Evolutionary conservation across 768 basidiomycete species (phyloP), one percentile per base, ranked within the genome.

Genomic region (button mushroom (Agaricus bisporus)): DNA sequence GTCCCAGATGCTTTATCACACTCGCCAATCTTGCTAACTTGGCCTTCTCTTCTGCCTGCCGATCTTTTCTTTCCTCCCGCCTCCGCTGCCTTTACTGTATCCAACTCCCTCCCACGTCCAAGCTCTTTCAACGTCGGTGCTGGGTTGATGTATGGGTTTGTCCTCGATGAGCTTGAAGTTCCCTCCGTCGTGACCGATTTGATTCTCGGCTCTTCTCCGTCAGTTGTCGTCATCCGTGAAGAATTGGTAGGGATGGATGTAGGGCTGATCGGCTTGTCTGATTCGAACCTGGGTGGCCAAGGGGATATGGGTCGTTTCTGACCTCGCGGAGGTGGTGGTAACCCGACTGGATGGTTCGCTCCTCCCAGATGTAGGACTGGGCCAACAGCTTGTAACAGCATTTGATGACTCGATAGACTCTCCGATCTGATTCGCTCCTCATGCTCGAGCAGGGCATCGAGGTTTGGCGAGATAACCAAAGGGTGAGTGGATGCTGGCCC

Each of bases 381-480:
- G 36, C 44, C 45, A 22, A 15, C 44, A 7, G 54, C 32, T 8
- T 55, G 44, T 20, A 43, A 32, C 10, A 51, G 48, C 22, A 49
- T 47, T 35, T 51, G 48, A 22, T 59, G 43, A 36, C 43, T 49
- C 14, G 49, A 35, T 41, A 38, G 45, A 46, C 48, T n/a, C 20
- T 49, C 42, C 37, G 62, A 62, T 50, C 78, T 73, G n/a, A 67
- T 67, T 48, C 70, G 72, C 48, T 81, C 78, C 47, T 82, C 82
- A 56, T 82, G 77, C 60, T 81, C 75, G 48, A 84, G 68, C 7
- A 84, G 59, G 22, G 81, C 82, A 56, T 83, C 78, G 43, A 83
- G 74, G 58, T 84, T 74, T 0, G 82, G 77, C 2, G 80, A 83
- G 48, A 83, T 84, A 10, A 73, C 66, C 43, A 83, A 63, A 0